These are phyloP conservation scores for Alternaria alternata DNA, from an alignment of 2,329 filamentous ascomycete genomes.

Conservation along the genomic window DNA sequence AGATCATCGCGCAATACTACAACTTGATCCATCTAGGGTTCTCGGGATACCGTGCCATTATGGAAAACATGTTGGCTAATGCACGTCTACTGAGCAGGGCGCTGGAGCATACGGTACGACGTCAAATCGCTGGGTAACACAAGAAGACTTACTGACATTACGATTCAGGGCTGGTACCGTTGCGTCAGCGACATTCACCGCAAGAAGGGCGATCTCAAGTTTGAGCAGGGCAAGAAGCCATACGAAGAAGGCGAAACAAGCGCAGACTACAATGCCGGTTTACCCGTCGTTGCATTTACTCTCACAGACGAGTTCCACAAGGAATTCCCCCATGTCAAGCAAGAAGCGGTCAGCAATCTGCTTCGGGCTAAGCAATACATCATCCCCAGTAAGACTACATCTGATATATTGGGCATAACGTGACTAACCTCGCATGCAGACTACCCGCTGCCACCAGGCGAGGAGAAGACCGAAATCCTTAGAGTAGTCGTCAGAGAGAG, in stretches of 20 bases:
- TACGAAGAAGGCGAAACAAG: constrained; percentile 59
- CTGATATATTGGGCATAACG: constrained; percentile 2
- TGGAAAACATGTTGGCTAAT: constrained; percentile 72
- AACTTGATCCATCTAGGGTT: constrained; percentile 76
- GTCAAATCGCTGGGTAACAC: neutral
- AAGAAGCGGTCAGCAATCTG: constrained; percentile 69
- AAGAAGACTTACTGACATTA: neutral
- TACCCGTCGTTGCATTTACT: constrained; percentile 74
- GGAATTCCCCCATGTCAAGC: constrained; percentile 69
- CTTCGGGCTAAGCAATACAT: constrained; percentile 74
- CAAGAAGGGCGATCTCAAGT: constrained; percentile 58
- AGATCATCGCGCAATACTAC: constrained; percentile 77
- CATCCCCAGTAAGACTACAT: constrained; percentile 64
- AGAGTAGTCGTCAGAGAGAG: constrained; percentile 72
- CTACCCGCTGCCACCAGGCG: constrained; percentile 70
- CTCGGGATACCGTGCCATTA: constrained; percentile 66
- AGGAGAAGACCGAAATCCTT: constrained; percentile 70
- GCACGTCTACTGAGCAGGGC: constrained; percentile 69
- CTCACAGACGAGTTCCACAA: constrained; percentile 66
- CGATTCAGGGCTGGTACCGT: constrained; percentile 63
- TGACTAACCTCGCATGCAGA: constrained; percentile 50
- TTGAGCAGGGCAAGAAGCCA: constrained; percentile 53
- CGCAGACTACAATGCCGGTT: constrained; percentile 68
- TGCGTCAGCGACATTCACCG: constrained; percentile 70
- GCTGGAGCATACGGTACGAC: constrained; percentile 63